phyloP scores from a whole-genome alignment of 2,329 filamentous ascomycete species.

The Lecanicillium sp. region DNA sequence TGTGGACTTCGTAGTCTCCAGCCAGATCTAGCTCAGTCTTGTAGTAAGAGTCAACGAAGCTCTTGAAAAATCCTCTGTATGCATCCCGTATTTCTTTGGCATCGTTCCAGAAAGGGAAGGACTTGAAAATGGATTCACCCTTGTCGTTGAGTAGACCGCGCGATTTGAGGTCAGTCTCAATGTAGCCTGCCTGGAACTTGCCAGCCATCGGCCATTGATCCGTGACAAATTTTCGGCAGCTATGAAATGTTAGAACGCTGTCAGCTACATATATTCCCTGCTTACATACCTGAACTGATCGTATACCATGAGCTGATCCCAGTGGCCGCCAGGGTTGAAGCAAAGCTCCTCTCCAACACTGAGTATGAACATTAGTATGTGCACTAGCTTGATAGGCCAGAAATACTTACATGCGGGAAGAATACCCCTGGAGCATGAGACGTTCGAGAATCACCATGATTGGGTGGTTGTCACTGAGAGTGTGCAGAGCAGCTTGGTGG shows the following conservation, averaged over 20 bases:
- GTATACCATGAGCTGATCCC: slow-evolving; percentile 28
- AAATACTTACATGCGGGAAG: slow-evolving; percentile 12
- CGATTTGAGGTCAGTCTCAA: slow-evolving; percentile 29
- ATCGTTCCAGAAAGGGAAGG: slow-evolving; percentile 41
- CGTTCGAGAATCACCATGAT: slow-evolving; percentile 32
- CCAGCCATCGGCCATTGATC: slow-evolving; percentile 26
- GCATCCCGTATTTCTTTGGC: slow-evolving; percentile 29
- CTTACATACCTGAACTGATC: slow-evolving; percentile 19
- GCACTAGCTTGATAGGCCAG: not conserved
- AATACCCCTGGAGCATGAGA: slow-evolving; percentile 24
- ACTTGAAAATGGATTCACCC: slow-evolving; percentile 30
- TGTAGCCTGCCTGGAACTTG: slow-evolving; percentile 33
- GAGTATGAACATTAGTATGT: not conserved
- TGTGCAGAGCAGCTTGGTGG: slow-evolving; percentile 39
- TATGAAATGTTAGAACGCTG: not conserved
- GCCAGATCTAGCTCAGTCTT: slow-evolving; percentile 23
- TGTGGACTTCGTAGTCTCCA: slow-evolving; percentile 35
- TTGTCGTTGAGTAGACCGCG: slow-evolving; percentile 35
- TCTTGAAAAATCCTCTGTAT: slow-evolving; percentile 32
- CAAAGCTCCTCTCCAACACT: slow-evolving; percentile 18
- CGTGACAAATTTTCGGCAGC: slow-evolving; percentile 24
- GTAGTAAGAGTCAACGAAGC: slow-evolving; percentile 42
- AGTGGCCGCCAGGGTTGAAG: slow-evolving; percentile 24
- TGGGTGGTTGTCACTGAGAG: slow-evolving; percentile 40
- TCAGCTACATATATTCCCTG: not conserved